Evolutionary conservation across 2,329 filamentous ascomycete species (phyloP).

Genomic region (Pseudonectria foliicola): DNA sequence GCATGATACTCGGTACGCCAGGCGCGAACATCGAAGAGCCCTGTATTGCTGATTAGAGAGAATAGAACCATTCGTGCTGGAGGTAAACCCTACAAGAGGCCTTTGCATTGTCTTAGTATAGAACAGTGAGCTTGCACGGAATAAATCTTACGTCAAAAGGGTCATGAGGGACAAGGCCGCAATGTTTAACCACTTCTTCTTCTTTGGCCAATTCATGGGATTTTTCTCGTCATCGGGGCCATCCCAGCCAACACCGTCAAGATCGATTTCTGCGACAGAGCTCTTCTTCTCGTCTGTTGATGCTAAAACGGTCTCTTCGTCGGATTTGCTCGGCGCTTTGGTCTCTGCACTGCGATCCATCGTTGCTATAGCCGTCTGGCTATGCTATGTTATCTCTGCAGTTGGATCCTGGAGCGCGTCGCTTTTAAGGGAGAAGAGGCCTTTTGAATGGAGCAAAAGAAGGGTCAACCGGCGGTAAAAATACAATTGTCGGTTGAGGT

Average conservation of each 20-base stretch:
- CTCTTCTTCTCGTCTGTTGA: neutral
- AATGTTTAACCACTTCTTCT: slow-evolving; percentile 31
- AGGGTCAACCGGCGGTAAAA: no score
- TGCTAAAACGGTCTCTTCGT: neutral
- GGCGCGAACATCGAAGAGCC: slow-evolving; percentile 26
- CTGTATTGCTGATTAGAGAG: slow-evolving; percentile 8
- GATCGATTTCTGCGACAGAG: slow-evolving; percentile 6
- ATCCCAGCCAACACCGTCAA: slow-evolving; percentile 19
- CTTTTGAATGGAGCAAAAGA: no score
- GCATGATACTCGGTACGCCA: slow-evolving; percentile 38
- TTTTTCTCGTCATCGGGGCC: slow-evolving; percentile 44
- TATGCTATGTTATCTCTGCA: no score
- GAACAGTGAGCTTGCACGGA: neutral
- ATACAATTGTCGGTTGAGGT: no score
- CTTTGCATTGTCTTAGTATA: slow-evolving; percentile 9
- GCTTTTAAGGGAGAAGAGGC: no score
- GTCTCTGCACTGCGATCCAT: no score
- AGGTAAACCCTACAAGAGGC: slow-evolving; percentile 12
- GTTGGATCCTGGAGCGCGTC: no score
- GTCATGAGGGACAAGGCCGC: slow-evolving; percentile 25
- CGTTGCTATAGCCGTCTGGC: no score
- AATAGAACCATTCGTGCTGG: neutral
- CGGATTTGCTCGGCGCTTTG: no score
- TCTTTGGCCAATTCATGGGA: slow-evolving; percentile 58
- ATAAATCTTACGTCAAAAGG: slow-evolving; percentile 18